phyloP scores from a whole-genome alignment of 2,329 filamentous ascomycete species.

The Curvularia lunata region DNA sequence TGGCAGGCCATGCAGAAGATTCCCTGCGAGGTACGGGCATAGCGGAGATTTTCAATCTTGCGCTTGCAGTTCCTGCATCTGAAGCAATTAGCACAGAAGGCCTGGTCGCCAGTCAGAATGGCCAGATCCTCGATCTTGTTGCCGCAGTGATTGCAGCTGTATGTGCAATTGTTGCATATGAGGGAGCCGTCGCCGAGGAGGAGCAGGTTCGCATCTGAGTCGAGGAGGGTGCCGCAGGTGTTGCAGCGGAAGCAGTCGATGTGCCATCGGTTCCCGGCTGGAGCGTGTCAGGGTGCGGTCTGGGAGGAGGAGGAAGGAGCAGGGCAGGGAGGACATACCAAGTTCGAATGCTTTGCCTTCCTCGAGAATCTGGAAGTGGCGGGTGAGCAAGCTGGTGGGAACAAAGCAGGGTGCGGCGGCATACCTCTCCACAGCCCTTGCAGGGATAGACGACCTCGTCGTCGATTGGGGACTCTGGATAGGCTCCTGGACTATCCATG shows the following conservation, averaged over 20 bases:
- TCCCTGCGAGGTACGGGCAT: slow-evolving; percentile 95
- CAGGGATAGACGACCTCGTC: slow-evolving; percentile 65
- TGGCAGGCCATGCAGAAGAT: slow-evolving; percentile 99
- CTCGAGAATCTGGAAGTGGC: slow-evolving; percentile 77
- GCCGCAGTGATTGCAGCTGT: slow-evolving; percentile 94
- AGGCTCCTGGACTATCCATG: slow-evolving; percentile 63
- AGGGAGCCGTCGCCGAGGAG: slow-evolving; percentile 96
- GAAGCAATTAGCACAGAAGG: slow-evolving; percentile 97
- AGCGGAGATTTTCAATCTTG: slow-evolving; percentile 97
- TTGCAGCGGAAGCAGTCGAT: slow-evolving; percentile 99
- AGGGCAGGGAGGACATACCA: slow-evolving; percentile 63
- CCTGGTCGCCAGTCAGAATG: slow-evolving; percentile 96
- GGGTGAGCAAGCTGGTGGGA: slow-evolving; percentile 24
- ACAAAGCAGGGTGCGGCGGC: neutral
- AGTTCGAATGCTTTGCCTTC: slow-evolving; percentile 99
- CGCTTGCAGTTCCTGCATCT: slow-evolving; percentile 97
- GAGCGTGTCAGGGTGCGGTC: slow-evolving; percentile 34
- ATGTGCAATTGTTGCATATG: slow-evolving; percentile 99
- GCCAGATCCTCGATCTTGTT: slow-evolving; percentile 99
- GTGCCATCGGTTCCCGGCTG: slow-evolving; percentile 97
- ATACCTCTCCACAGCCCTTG: slow-evolving; percentile 64
- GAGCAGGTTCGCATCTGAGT: slow-evolving; percentile 96
- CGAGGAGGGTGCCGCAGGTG: slow-evolving; percentile 91
- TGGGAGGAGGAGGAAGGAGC: neutral
- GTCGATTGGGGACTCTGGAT: slow-evolving; percentile 59